These are phyloP conservation scores for Beauveria scarabaeidicola DNA, from an alignment of 2,329 filamentous ascomycete species.

Conservation along the genomic window DNA sequence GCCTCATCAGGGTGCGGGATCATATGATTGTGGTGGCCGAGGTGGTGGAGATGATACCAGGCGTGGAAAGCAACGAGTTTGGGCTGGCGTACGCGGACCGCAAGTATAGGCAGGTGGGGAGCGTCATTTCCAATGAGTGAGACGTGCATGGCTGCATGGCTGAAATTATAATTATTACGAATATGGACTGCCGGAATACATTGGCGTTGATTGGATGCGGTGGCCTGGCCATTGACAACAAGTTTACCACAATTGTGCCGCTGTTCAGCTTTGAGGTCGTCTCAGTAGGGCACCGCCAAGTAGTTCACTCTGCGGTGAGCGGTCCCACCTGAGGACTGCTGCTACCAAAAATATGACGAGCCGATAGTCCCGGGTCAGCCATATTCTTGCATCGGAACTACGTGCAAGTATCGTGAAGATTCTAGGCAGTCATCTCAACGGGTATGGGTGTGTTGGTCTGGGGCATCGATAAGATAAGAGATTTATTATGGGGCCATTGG, in stretches of 20 bases:
- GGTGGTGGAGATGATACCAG: conserved; percentile 36
- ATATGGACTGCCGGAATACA: background rate
- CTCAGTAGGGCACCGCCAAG: background rate
- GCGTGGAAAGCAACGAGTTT: conserved; percentile 26
- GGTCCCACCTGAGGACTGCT: too few relatives aligned
- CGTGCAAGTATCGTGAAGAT: background rate
- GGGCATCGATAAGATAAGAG: background rate
- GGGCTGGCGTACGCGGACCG: conserved; percentile 43
- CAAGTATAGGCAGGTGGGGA: conserved; percentile 36
- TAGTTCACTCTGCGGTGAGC: too few relatives aligned
- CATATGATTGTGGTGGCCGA: conserved; percentile 46
- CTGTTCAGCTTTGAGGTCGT: background rate
- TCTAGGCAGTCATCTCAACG: background rate
- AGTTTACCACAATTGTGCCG: background rate
- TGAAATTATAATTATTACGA: background rate
- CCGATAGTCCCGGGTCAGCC: too few relatives aligned
- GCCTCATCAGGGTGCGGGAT: conserved; percentile 40
- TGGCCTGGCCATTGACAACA: background rate
- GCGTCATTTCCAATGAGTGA: conserved; percentile 19
- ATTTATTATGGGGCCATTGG: background rate
- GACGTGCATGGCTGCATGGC: background rate
- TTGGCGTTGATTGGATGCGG: background rate
- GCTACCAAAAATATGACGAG: too few relatives aligned
- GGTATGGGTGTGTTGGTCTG: background rate
- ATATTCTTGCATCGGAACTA: too few relatives aligned